Percentiles rank a stretch among this genome's conserved stretches.
phyloP scores from a whole-genome alignment of 2,329 filamentous ascomycete genomes.

The Alternaria sp. region DNA sequence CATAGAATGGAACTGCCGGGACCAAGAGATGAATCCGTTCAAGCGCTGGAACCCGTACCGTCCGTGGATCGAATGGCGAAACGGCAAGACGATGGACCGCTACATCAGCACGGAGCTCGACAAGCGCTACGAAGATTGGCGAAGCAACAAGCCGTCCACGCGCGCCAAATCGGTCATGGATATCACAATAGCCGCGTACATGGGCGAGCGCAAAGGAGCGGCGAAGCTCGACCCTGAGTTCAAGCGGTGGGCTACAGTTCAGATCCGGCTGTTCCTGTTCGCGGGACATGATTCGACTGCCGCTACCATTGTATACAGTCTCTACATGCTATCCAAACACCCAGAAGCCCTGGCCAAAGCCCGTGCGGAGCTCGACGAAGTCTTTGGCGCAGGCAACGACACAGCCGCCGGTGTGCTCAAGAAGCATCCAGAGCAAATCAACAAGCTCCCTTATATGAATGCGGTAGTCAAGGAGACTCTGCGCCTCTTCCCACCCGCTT shows the following conservation, averaged over 20 bases:
- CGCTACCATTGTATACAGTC: constrained; percentile 40
- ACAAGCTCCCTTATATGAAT: constrained; percentile 36
- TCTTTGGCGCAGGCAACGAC: constrained; percentile 34
- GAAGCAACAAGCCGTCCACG: not conserved
- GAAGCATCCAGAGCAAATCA: constrained; percentile 34
- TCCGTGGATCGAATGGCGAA: constrained; percentile 12
- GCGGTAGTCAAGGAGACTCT: constrained; percentile 48
- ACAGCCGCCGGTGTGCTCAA: constrained; percentile 18
- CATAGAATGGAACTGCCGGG: constrained; percentile 11
- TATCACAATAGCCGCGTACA: constrained; percentile 15
- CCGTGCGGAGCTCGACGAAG: constrained; percentile 37
- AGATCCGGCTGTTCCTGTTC: constrained; percentile 29
- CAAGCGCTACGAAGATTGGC: constrained; percentile 16
- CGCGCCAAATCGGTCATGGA: constrained; percentile 21
- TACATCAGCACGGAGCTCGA: constrained; percentile 23
- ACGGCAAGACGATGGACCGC: constrained; percentile 16
- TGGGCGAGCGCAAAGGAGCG: constrained; percentile 5
- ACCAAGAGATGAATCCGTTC: constrained; percentile 17
- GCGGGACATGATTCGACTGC: constrained; percentile 47
- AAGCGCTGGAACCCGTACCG: constrained; percentile 12
- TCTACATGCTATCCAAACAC: constrained; percentile 35
- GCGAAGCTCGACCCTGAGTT: constrained; percentile 31
- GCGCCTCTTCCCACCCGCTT: constrained; percentile 41
- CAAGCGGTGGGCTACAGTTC: constrained; percentile 5
- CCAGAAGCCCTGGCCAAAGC: constrained; percentile 28